Conservation (phyloP, 371 early-diverging fungal genomes). For the Lichtheimia ornata region DNA sequence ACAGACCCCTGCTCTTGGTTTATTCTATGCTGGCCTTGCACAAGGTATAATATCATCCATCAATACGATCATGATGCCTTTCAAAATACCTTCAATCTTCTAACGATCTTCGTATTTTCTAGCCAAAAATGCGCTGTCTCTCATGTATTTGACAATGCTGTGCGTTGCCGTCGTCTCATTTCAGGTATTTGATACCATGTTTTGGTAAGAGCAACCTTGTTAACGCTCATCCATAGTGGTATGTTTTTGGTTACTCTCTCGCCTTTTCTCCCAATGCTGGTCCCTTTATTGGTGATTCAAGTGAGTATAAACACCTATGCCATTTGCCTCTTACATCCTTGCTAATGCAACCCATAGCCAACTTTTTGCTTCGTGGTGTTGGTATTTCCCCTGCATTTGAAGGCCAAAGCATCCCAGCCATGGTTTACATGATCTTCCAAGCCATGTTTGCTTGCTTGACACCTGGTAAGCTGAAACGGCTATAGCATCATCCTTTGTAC, state of each 20-base stretch:
- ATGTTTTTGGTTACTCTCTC: constrained; percentile 84
- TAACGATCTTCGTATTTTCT: too few species aligned
- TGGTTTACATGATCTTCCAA: constrained; percentile 71
- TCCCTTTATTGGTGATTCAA: constrained; percentile 78
- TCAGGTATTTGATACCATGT: constrained; percentile 40
- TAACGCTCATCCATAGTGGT: constrained; percentile 58
- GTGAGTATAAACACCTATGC: constrained; percentile 26
- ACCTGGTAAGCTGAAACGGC: constrained; percentile 32
- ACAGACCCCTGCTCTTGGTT: constrained; percentile 70
- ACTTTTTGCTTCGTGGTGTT: constrained; percentile 49
- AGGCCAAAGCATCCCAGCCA: constrained; percentile 56
- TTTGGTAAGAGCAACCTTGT: not conserved
- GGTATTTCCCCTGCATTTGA: constrained; percentile 44
- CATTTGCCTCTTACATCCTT: too few species aligned
- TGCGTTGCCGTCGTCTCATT: constrained; percentile 81
- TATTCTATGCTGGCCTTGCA: constrained; percentile 86
- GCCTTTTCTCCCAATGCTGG: constrained; percentile 73
- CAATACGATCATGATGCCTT: too few species aligned
- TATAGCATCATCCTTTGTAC: not conserved
- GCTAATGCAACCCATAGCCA: constrained; percentile 23
- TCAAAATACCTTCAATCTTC: too few species aligned
- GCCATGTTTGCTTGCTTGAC: constrained; percentile 73
- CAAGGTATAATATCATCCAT: constrained; percentile 21
- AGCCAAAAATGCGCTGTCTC: constrained; percentile 76
- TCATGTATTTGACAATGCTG: constrained; percentile 79